Conservation (phyloP, 83 land plant genomes). For the Picea abies region DNA sequence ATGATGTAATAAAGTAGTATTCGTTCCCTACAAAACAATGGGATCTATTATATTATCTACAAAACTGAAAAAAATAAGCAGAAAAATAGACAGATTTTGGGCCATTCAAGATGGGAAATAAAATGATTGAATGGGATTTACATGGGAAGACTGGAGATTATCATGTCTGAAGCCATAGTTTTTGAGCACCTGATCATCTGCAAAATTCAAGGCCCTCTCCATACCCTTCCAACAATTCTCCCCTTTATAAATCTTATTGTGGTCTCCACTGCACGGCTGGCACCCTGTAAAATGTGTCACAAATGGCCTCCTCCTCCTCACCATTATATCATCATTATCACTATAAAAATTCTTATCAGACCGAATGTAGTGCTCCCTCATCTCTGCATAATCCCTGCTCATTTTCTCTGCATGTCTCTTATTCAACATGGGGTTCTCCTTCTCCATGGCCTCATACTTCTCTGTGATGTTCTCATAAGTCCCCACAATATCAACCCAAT, state of each 20-base stretch:
- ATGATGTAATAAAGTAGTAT: neutral
- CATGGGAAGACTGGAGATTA: constrained; percentile 17
- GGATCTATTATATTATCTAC: neutral
- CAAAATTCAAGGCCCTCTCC: constrained; percentile 67
- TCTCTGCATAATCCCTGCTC: constrained; percentile 19
- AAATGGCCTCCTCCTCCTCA: constrained; percentile 62
- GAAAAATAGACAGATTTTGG: neutral
- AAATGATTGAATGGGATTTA: constrained; percentile 11
- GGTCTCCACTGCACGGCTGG: constrained; percentile 83
- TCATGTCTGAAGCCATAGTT: constrained; percentile 62
- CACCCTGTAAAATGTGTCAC: constrained; percentile 93
- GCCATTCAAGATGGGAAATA: constrained; percentile 8
- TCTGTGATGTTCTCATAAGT: constrained; percentile 45
- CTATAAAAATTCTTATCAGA: constrained; percentile 22
- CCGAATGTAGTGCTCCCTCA: constrained; percentile 33
- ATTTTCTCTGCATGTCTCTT: constrained; percentile 66
- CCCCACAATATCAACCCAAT: constrained; percentile 65
- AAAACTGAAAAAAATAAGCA: neutral
- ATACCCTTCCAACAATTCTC: constrained; percentile 65
- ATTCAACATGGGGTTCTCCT: constrained; percentile 32
- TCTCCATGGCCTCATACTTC: constrained; percentile 43
- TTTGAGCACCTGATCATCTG: constrained; percentile 82
- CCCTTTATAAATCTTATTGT: constrained; percentile 60
- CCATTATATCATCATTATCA: neutral
- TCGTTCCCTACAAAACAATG: neutral